These are phyloP conservation scores for Papilionanthe hybrid DNA, from an alignment of 116 monocot species.

Conservation along the genomic window DNA sequence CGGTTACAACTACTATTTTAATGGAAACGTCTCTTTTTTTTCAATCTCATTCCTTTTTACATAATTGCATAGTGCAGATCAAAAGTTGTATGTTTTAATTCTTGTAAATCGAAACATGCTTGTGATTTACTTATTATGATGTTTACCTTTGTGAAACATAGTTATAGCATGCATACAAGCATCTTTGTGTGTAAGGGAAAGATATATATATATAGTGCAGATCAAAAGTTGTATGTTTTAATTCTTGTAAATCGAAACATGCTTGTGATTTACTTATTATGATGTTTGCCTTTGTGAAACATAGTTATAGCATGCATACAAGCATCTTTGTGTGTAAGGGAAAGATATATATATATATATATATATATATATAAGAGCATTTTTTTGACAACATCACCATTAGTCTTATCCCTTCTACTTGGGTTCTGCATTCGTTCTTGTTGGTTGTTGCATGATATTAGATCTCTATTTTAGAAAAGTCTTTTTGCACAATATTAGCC, in stretches of 20 bases:
- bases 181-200: too few species aligned
- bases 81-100: background rate
- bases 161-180: too few species aligned
- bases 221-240: too few species aligned
- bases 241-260: background rate
- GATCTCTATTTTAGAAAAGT: background rate
- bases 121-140: background rate
- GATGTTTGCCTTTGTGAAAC: too few species aligned
- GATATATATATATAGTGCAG: background rate
- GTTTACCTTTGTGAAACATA: background rate
- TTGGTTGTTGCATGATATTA: background rate
- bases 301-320: background rate
- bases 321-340: background rate
- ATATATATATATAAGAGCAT: background rate
- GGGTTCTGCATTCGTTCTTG: background rate
- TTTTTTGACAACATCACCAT: background rate
- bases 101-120: background rate
- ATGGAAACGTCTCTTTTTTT: background rate
- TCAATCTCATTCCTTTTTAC: background rate
- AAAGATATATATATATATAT: background rate
- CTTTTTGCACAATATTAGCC: background rate
- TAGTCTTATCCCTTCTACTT: background rate
- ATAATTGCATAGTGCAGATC: background rate
- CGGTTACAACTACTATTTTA: background rate
- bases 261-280: background rate